These are phyloP conservation scores for Hypholoma sublateritium DNA, from an alignment of 768 basidiomycete genomes.

Conservation along the genomic window DNA sequence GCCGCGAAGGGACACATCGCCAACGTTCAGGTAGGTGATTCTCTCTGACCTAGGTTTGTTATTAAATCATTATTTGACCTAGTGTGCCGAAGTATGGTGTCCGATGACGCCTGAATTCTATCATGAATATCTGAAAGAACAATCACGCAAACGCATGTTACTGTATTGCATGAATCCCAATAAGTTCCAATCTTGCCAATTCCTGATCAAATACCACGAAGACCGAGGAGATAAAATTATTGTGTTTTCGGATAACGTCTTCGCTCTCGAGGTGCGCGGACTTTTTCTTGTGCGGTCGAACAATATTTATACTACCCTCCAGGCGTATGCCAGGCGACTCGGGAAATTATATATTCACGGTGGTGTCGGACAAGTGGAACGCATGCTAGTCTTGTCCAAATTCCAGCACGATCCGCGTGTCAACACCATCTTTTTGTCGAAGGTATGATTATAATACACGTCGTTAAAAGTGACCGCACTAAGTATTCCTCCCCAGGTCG, in stretches of 20 bases:
- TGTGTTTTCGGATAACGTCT: constrained; percentile 99
- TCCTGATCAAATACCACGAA: constrained; percentile 97
- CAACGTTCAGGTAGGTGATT: constrained; percentile 85
- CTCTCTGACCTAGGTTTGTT: not conserved
- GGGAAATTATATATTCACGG: constrained; percentile 96
- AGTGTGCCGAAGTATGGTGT: constrained; percentile 99
- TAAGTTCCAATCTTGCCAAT: constrained; percentile 99
- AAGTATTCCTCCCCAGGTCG: constrained; percentile 55
- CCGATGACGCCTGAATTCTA: constrained; percentile 99
- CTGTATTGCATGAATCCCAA: constrained; percentile 99
- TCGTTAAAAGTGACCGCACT: not conserved
- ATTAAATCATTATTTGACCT: constrained; percentile 8
- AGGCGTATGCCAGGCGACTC: constrained; percentile 93
- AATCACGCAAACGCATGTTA: constrained; percentile 91
- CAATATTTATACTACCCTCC: constrained; percentile 8
- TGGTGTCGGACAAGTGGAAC: constrained; percentile 90
- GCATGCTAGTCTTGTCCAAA: constrained; percentile 91
- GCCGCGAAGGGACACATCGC: constrained; percentile 99
- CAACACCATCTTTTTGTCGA: constrained; percentile 98
- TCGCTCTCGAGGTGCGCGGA: constrained; percentile 79
- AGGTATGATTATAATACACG: constrained; percentile 46
- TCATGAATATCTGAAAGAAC: constrained; percentile 91
- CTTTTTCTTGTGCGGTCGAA: constrained; percentile 2
- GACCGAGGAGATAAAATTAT: constrained; percentile 98
- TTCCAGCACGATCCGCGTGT: constrained; percentile 96